Evolutionary conservation across 73 alveolate genomes (phyloP).

Genomic region (Tetrahymena malaccensis): DNA sequence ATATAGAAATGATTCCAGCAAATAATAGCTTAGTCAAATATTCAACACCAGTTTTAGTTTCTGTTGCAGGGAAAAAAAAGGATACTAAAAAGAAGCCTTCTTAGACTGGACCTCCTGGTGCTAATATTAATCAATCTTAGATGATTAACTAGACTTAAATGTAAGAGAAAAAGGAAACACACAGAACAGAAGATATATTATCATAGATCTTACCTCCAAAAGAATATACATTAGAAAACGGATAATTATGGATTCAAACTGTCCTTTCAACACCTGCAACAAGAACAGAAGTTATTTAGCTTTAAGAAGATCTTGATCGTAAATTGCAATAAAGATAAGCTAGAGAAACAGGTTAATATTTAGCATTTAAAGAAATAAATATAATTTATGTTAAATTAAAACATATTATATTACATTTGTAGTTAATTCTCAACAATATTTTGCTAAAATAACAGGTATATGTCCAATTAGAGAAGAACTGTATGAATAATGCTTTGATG

Average conservation of each 20-base stretch:
- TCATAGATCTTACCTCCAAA: slow-evolving; percentile 60
- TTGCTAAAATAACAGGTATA: slow-evolving; percentile 10
- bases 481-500: slow-evolving; percentile 69
- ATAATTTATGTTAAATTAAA: no score
- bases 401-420: neutral
- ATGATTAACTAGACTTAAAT: neutral
- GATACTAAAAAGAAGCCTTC: slow-evolving; percentile 10
- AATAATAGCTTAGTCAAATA: slow-evolving; percentile 66
- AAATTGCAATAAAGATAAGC: slow-evolving; percentile 50
- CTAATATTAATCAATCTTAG: neutral
- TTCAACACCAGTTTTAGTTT: slow-evolving; percentile 75
- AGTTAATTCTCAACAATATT: neutral
- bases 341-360: slow-evolving; percentile 49
- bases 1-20: slow-evolving; percentile 8
- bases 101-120: neutral
- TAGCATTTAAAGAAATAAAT: neutral
- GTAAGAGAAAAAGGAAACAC: slow-evolving; percentile 13
- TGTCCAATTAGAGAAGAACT: slow-evolving; percentile 80
- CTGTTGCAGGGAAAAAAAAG: slow-evolving; percentile 67
- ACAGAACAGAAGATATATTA: slow-evolving; percentile 33
- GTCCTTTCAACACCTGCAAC: slow-evolving; percentile 79
- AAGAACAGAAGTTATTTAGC: slow-evolving; percentile 59
- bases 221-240: slow-evolving; percentile 60
- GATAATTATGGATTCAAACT: slow-evolving; percentile 68
- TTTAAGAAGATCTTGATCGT: slow-evolving; percentile 58